A percentile compares a stretch with the other conserved stretches of the same genome.
phyloP scores from a whole-genome alignment of 176 grass and related monocot genomes.

The Juncus inflexus region DNA sequence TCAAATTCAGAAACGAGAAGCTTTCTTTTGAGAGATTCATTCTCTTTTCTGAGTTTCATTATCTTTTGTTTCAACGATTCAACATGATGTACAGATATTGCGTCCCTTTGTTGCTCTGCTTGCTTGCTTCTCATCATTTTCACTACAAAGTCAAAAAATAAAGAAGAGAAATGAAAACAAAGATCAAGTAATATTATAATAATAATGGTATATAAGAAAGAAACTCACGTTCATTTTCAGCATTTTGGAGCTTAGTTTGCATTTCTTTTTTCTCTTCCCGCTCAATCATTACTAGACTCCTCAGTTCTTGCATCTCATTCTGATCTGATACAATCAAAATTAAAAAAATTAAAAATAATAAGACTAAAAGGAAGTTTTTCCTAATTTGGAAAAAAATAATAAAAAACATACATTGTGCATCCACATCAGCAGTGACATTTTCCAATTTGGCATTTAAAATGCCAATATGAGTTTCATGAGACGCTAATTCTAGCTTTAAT shows the following conservation, averaged over 20 bases:
- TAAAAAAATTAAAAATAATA: background rate
- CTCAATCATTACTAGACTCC: constrained; percentile 59
- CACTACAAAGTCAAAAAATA: constrained; percentile 32
- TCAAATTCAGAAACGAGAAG: constrained; percentile 40
- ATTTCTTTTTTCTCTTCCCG: constrained; percentile 74
- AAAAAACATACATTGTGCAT: constrained; percentile 52
- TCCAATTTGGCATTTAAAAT: constrained; percentile 55
- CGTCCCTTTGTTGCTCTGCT: constrained; percentile 70
- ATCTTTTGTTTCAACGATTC: constrained; percentile 86
- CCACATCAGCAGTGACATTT: constrained; percentile 42
- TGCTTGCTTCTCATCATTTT: constrained; percentile 55
- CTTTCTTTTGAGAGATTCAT: constrained; percentile 79
- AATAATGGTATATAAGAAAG: constrained; percentile 1
- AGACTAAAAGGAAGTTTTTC: background rate
- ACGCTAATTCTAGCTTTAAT: constrained; percentile 46
- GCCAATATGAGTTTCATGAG: constrained; percentile 53
- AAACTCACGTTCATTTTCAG: constrained; percentile 71
- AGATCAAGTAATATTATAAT: background rate
- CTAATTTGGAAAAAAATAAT: constrained; percentile 5
- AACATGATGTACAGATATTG: constrained; percentile 55
- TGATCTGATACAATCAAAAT: constrained; percentile 40
- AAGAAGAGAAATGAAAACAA: constrained; percentile 4
- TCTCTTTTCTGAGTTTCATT: constrained; percentile 87
- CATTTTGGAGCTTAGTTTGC: constrained; percentile 55
- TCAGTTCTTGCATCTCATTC: constrained; percentile 62